Conservation (phyloP, 352 stramenopile species). For the Halophytophthora batemanensis region DNA sequence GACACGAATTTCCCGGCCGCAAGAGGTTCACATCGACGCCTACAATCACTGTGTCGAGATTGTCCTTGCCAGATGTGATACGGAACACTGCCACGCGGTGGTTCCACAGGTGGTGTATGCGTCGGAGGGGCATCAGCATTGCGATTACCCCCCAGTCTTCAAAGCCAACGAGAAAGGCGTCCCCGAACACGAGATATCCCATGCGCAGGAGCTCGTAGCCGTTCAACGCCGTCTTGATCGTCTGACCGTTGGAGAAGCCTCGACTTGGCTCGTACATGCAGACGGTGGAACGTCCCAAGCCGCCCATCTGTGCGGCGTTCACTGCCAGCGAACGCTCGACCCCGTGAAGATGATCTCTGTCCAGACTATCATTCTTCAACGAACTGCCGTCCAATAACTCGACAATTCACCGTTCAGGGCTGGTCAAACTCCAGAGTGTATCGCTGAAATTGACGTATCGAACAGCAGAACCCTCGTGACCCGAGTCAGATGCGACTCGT, state of each 20-base stretch:
- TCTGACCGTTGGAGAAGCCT: not conserved
- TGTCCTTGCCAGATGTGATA: slow-evolving; percentile 15
- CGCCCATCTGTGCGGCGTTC: slow-evolving; percentile 22
- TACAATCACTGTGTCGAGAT: slow-evolving; percentile 1
- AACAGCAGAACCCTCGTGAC: too few species aligned
- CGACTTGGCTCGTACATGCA: slow-evolving; percentile 14
- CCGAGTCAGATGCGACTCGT: too few species aligned
- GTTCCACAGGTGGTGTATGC: slow-evolving; percentile 27
- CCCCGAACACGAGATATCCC: slow-evolving; percentile 33
- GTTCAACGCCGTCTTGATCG: slow-evolving; percentile 17
- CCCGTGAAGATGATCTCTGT: too few species aligned
- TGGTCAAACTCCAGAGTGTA: too few species aligned
- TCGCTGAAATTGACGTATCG: too few species aligned
- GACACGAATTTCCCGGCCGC: too few species aligned
- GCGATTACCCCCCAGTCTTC: slow-evolving; percentile 31
- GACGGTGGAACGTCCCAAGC: slow-evolving; percentile 18
- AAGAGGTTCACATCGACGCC: too few species aligned
- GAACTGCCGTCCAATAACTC: too few species aligned
- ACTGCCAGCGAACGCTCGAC: slow-evolving; percentile 28
- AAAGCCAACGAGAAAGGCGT: slow-evolving; percentile 22
- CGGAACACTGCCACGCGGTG: slow-evolving; percentile 30
- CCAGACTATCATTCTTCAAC: too few species aligned
- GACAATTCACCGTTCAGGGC: too few species aligned
- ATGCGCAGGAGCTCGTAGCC: slow-evolving; percentile 38
- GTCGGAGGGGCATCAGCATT: slow-evolving; percentile 11